Evolutionary conservation across 2,329 filamentous ascomycete genomes (phyloP).

Genomic region (Curvularia eragrostidis): DNA sequence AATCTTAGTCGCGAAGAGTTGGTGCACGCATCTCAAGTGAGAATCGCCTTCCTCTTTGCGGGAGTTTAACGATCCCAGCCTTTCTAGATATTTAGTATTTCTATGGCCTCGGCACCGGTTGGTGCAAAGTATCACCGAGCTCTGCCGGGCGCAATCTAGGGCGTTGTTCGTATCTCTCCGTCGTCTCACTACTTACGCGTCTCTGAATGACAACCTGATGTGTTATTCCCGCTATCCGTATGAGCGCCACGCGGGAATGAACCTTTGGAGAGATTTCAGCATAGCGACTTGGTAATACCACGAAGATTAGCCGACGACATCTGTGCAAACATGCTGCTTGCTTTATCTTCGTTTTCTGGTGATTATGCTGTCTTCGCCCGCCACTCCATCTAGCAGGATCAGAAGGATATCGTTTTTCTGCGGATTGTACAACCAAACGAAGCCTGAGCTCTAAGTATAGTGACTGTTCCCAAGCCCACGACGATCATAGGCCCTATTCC

Average conservation of each 20-base stretch:
- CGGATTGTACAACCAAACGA: too few species aligned
- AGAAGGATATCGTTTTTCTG: too few species aligned
- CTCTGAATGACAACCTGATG: background rate
- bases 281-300: background rate
- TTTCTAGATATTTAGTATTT: background rate
- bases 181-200: background rate
- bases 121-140: background rate
- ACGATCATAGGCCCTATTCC: too few species aligned
- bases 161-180: background rate
- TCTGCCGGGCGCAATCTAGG: background rate
- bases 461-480: too few species aligned
- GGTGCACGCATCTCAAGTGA: background rate
- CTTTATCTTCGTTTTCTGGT: too few species aligned
- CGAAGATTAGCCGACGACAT: too few species aligned
- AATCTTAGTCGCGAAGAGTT: background rate
- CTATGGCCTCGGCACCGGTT: background rate
- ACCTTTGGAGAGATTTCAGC: background rate
- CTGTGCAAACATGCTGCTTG: too few species aligned
- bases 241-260: background rate
- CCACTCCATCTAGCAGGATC: too few species aligned
- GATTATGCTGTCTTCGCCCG: too few species aligned
- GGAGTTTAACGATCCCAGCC: background rate
- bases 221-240: background rate
- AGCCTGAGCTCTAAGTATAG: too few species aligned
- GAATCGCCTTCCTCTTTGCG: background rate